Base-by-base conservation (phyloP, 169 alveolate species). In the Plasmodium billcollinsi region DNA sequence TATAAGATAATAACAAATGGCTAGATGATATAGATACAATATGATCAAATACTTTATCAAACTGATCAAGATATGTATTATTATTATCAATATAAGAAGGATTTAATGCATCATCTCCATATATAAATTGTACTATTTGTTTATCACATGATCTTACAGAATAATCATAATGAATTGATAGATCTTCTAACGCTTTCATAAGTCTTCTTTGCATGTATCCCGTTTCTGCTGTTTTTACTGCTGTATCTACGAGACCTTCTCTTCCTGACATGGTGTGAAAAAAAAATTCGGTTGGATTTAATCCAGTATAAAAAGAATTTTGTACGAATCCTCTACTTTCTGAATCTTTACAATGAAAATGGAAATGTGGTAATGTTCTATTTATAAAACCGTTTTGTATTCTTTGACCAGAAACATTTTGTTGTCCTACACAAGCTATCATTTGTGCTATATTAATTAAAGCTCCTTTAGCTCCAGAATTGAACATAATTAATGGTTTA, bases 221-320 rank as follows among this genome's bases (percentile, higher is more conserved):
- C 1, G 99, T 98, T 88, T 98, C 99, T 0, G 99, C 99, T 12
- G 99, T 99, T 93, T 98, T 99, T 58, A 98, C 99, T 14, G 99
- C 99, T 0, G 99, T 98, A 88, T 99, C 99, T 20, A 98, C 99
- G 20, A 99, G 94, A 8, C 99, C 99, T 93, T 98, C 99, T 88
- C 99, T 94, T 0, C 99, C 99, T 7, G 99, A 99, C 99, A 98
- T 98, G n/a, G 99, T 98, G 92, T 99, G 99, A 96, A 99, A 99
- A 92, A 98, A 99, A 91, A 98, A 99, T 92, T 99, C 99, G 20
- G 97, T 98, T 0, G 99, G 99, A 61, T 96, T 97, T 58, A 98
- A 76, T 1, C 98, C 97, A 3, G 99, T 88, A 92, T 96, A 98
- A 95, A 98, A 99, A 59, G 99, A 95, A 93, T 98, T 97, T 21